Percentiles rank a stretch among this genome's conserved stretches.
phyloP scores from a whole-genome alignment of 768 basidiomycete genomes.

The Rubroboletus satanas region DNA sequence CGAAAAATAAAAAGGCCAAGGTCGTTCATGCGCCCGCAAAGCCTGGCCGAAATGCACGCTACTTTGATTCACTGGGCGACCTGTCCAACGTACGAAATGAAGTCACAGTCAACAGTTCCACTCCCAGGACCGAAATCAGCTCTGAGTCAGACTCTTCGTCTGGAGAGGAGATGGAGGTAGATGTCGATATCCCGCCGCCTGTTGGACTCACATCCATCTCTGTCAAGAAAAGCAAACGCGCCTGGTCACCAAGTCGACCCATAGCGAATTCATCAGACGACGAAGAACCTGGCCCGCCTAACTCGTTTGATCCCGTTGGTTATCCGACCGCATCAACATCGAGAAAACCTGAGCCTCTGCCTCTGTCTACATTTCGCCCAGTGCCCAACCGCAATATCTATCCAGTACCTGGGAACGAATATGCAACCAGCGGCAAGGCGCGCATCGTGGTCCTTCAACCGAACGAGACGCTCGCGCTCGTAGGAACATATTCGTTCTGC shows the following conservation, averaged over 20 bases:
- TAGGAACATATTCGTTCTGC: constrained; percentile 60
- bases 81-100: constrained; percentile 29
- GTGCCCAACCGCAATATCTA: constrained; percentile 37
- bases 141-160: constrained; percentile 30
- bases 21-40: constrained; percentile 26
- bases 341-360: constrained; percentile 14
- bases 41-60: constrained; percentile 20
- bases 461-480: constrained; percentile 56
- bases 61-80: constrained; percentile 35
- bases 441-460: constrained; percentile 43
- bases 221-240: constrained; percentile 29
- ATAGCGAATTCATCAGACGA: constrained; percentile 47
- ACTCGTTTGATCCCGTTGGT: background rate
- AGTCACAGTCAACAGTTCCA: constrained; percentile 31
- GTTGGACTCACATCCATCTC: constrained; percentile 12
- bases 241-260: constrained; percentile 61
- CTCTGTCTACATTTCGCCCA: constrained; percentile 52
- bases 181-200: constrained; percentile 16
- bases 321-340: background rate
- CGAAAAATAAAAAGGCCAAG: constrained; percentile 30
- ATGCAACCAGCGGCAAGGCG: constrained; percentile 12
- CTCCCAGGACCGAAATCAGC: constrained; percentile 32
- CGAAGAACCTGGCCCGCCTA: constrained; percentile 29
- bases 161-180: constrained; percentile 22
- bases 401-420: background rate